Evolutionary conservation across 352 stramenopile species (phyloP), one percentile per base, ranked within the genome.

Genomic region (Pythium sp.): DNA sequence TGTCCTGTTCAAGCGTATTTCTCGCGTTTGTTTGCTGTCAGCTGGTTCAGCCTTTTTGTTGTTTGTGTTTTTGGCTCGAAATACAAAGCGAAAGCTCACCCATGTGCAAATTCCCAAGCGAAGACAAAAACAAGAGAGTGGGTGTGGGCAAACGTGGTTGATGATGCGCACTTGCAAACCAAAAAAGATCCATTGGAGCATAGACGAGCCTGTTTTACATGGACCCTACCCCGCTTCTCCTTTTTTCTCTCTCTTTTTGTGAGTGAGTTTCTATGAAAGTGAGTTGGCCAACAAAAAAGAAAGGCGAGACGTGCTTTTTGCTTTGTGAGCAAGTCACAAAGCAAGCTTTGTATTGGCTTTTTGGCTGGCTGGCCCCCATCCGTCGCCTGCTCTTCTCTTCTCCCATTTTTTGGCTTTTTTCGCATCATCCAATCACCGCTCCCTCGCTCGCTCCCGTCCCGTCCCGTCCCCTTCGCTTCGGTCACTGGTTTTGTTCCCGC

Each of bases 401-500:
- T 34, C 30, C 26, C 20, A n/a, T 30, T 41, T 38, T 58, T 58
- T 58, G 18, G 54, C 14, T 58, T 56, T 58, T 58, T 58, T 58
- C 54, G 54, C 54, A 58, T 38, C 54, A 22, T 58, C 54, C 26
- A 32, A 22, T 36, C 24, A 12, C 53, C 38, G 38, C 38, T 46
- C 38, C 11, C 41, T 49, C 41, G 14, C 15, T 49, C 41, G 41
- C 41, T 47, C 36, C 36, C 34, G 34, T 41, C 34, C 36, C 34
- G 34, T 41, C 34, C 38, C 38, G 12, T 46, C 18, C 41, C 18
- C 41, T 22, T 49, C 41, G 41, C 41, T 49, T 49, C 18, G 15
- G 9, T 15, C 41, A 15, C 41, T 49, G 41, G 41, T 49, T 49
- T 49, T 49, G 41, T 49, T 49, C 41, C 41, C 41, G 41, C 41